phyloP scores from a whole-genome alignment of 2,329 filamentous ascomycete genomes.

The Blastomyces parvus region DNA sequence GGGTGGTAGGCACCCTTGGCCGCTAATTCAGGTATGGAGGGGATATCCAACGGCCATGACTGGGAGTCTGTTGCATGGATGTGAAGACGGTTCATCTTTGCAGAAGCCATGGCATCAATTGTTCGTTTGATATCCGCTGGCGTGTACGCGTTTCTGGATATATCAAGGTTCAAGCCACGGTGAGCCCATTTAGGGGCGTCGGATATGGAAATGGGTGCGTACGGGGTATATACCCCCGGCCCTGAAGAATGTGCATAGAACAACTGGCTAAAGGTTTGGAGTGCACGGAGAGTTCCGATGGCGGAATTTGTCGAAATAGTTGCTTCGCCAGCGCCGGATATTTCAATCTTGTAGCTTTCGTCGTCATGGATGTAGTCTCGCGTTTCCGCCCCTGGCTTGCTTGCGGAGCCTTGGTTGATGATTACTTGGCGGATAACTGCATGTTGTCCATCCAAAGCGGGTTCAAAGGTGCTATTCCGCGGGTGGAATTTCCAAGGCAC shows the following conservation, averaged over 20 bases:
- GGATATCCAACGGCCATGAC: constrained; percentile 34
- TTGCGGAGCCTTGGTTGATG: constrained; percentile 15
- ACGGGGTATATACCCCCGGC: constrained; percentile 51
- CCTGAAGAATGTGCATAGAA: constrained; percentile 22
- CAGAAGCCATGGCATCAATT: constrained; percentile 58
- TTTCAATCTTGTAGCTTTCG: constrained; percentile 21
- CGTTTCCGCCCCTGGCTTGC: constrained; percentile 7
- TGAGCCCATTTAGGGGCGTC: constrained; percentile 67
- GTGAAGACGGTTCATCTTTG: constrained; percentile 43
- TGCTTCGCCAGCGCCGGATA: constrained; percentile 17
- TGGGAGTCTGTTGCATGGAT: constrained; percentile 42
- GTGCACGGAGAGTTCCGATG: constrained; percentile 21
- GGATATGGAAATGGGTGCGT: constrained; percentile 60
- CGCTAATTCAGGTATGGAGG: constrained; percentile 61
- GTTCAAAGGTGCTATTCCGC: constrained; percentile 21
- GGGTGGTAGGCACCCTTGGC: constrained; percentile 62
- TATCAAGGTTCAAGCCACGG: constrained; percentile 71
- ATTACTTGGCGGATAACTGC: constrained; percentile 18
- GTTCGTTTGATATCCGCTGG: constrained; percentile 59
- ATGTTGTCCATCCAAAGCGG: constrained; percentile 5
- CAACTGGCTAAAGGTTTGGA: constrained; percentile 24
- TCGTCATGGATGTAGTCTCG: constrained; percentile 17
- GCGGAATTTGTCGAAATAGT: constrained; percentile 19
- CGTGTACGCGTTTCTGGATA: constrained; percentile 62
- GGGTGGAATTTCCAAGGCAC: constrained; percentile 26